Evolutionary conservation across 129 eudicot genomes (phyloP), one percentile per base, ranked within the genome.

Genomic region (Glebionis coronaria): DNA sequence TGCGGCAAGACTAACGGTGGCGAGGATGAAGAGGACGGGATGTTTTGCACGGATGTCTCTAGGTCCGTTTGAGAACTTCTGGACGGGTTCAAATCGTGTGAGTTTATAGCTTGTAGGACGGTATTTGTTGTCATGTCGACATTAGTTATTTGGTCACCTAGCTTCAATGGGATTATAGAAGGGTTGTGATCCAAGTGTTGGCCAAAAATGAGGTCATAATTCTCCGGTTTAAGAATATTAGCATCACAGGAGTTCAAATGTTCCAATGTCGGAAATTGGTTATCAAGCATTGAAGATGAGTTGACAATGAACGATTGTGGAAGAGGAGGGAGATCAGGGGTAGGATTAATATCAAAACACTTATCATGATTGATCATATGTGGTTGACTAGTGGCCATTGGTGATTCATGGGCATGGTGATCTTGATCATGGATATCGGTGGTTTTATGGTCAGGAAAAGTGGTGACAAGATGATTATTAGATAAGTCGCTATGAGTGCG

Each of bases 401-500:
- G 63, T 21, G 63, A 69, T 58, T 52, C 57, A 18, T 66, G 55
- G 51, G 9, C 35, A 63, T 52, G 44, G 57, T 35, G 71, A 63
- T 68, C 63, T 47, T 74, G 68, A 60, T 67, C 69, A 49, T 60
- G 69, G 59, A 61, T 49, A 56, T 68, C 38, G 27, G 74, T 51
- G 40, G 69, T 25, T 68, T 68, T 76, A 62, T 69, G 42, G 69
- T 51, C 45, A 19, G 63, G 12, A 68, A 68, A 75, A 68, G 65
- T 25, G 69, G 74, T 75, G 57, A 56, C 28, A 52, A 60, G 62
- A 76, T 56, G 47, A 61, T 68, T 73, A 67, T 18, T 67, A 47
- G 79, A 67, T 49, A 67, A 25, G 69, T 67, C 75, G 54, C 56
- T 76, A 72, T 78, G 87, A n/a, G n/a, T n/a, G n/a, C n/a, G n/a